Evolutionary conservation across 768 basidiomycete genomes (phyloP).

Genomic region (Naganishia friedmannii): DNA sequence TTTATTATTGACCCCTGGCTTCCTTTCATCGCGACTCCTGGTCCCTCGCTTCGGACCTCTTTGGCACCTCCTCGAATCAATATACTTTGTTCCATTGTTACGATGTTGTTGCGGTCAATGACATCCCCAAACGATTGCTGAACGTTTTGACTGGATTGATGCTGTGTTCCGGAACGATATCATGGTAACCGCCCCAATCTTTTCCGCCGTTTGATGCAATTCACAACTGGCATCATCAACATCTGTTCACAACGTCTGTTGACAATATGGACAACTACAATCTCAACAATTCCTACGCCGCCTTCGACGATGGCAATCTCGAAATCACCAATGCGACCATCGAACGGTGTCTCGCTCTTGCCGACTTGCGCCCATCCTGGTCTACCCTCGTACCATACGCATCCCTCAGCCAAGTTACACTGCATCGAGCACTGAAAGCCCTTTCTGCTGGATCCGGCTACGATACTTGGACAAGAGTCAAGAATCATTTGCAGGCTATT

Average conservation of each 20-base stretch:
- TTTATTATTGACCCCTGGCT: neutral
- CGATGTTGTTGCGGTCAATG: too few species aligned
- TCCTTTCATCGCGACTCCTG: slow-evolving; percentile 3
- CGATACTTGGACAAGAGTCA: slow-evolving; percentile 22
- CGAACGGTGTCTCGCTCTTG: slow-evolving; percentile 1
- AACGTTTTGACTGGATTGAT: neutral
- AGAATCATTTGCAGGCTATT: slow-evolving; percentile 5
- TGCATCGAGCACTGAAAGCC: slow-evolving; percentile 24
- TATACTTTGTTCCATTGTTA: neutral
- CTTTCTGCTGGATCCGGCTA: slow-evolving; percentile 26
- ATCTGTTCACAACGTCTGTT: too few species aligned
- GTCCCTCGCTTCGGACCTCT: neutral
- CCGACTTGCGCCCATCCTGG: slow-evolving; percentile 2
- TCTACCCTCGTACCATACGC: neutral
- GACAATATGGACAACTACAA: neutral
- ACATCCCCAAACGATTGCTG: too few species aligned
- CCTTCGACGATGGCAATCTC: neutral
- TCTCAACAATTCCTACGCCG: too few species aligned
- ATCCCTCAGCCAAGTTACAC: slow-evolving; percentile 25
- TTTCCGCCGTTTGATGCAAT: neutral
- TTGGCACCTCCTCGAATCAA: neutral
- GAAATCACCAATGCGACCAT: slow-evolving; percentile 5
- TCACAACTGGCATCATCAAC: neutral
- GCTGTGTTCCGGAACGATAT: neutral
- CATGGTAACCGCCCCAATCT: neutral